phyloP scores from a whole-genome alignment of 495 filamentous ascomycete species.

The Penicillium lividum region DNA sequence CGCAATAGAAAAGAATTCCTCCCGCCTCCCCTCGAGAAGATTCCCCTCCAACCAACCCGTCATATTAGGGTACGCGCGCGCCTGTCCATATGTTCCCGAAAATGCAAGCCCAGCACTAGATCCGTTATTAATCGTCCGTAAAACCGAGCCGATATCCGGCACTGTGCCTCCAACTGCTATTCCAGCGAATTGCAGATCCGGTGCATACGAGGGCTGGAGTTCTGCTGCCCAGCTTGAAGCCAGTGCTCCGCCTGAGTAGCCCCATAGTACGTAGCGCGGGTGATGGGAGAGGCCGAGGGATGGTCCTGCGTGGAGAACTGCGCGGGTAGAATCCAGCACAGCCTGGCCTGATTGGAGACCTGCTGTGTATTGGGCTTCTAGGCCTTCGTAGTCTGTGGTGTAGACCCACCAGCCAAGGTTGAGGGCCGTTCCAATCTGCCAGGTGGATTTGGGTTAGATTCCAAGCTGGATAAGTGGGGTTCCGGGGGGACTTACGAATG shows the following conservation, averaged over 20 bases:
- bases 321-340: slow-evolving; percentile 24
- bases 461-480: background rate
- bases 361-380: slow-evolving; percentile 20
- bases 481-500: background rate
- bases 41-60: slow-evolving; percentile 11
- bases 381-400: slow-evolving; percentile 28
- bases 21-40: background rate
- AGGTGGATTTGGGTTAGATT: too few species aligned
- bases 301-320: slow-evolving; percentile 7
- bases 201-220: slow-evolving; percentile 49
- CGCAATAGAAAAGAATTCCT: background rate
- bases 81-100: slow-evolving; percentile 14
- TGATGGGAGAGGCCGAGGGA: slow-evolving; percentile 6
- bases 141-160: slow-evolving; percentile 20
- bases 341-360: slow-evolving; percentile 20
- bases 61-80: slow-evolving; percentile 20
- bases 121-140: slow-evolving; percentile 15
- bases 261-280: slow-evolving; percentile 42
- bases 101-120: slow-evolving; percentile 14
- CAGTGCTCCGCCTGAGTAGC: slow-evolving; percentile 53
- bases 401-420: slow-evolving; percentile 27
- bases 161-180: slow-evolving; percentile 44
- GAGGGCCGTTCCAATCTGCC: slow-evolving; percentile 20
- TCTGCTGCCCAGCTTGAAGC: slow-evolving; percentile 51
- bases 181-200: slow-evolving; percentile 47